These are phyloP conservation scores for Malassezia equina DNA, from an alignment of 1,284 basidiomycete species.

Conservation along the genomic window DNA sequence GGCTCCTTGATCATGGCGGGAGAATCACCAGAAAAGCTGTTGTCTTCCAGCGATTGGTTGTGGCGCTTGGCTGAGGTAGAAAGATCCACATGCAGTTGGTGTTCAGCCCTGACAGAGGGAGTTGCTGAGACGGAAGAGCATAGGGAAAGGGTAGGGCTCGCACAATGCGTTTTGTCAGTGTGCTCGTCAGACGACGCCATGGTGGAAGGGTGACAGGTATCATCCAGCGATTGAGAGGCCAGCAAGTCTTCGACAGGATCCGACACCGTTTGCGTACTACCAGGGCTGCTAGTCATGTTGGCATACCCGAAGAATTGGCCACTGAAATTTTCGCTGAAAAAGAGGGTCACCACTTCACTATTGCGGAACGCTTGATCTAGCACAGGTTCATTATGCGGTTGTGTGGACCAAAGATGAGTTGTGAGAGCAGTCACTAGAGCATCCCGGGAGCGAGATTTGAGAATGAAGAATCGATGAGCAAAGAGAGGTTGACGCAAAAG, in stretches of 20 bases:
- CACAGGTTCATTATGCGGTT: conserved; percentile 71
- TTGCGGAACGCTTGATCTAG: conserved; percentile 78
- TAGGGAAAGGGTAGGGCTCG: not conserved
- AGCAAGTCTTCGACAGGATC: not conserved
- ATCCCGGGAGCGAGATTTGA: conserved; percentile 65
- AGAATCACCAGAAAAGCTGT: not conserved
- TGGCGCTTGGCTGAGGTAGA: conserved; percentile 32
- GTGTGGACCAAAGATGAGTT: conserved; percentile 77
- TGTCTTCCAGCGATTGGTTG: conserved; percentile 38
- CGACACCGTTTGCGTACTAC: not conserved
- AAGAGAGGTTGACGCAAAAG: conserved; percentile 65
- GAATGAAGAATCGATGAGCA: conserved; percentile 77
- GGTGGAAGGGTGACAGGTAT: not conserved
- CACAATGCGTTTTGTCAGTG: not conserved
- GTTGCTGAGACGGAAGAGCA: not conserved
- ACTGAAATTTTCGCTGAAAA: conserved; percentile 85
- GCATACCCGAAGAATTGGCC: conserved; percentile 52
- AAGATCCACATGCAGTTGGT: conserved; percentile 48
- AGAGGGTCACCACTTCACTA: conserved; percentile 70
- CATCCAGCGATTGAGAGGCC: not conserved
- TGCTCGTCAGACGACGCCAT: not conserved
- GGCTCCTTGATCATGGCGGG: conserved; percentile 9
- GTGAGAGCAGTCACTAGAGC: conserved; percentile 77
- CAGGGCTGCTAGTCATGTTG: conserved; percentile 40
- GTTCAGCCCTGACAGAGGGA: not conserved